These are phyloP conservation scores for Hypoxylon sp. DNA, from an alignment of 2,329 filamentous ascomycete genomes.

Conservation along the genomic window DNA sequence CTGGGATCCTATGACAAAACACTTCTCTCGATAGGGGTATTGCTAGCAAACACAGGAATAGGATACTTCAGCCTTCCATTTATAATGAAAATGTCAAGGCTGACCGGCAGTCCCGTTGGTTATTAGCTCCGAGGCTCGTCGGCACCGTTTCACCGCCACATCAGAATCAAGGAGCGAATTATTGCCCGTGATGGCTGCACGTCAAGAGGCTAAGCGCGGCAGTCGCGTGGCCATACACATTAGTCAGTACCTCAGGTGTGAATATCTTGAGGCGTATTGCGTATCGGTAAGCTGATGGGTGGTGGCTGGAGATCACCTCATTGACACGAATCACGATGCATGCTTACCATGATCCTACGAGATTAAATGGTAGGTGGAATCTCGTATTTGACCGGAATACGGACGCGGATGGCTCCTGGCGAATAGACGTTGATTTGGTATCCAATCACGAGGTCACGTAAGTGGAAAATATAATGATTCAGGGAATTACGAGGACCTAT, in stretches of 20 bases:
- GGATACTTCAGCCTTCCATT: conserved; percentile 9
- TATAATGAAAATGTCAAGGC: conserved; percentile 13
- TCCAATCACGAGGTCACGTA: conserved; percentile 4
- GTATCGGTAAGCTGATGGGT: conserved; percentile 31
- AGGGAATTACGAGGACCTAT: conserved; percentile 3
- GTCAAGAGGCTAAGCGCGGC: conserved; percentile 14
- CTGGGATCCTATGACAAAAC: neutral
- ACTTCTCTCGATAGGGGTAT: neutral
- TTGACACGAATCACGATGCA: conserved; percentile 27
- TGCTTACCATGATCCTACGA: conserved; percentile 12
- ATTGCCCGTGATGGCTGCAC: neutral
- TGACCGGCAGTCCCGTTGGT: conserved; percentile 8
- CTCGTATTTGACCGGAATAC: conserved; percentile 24
- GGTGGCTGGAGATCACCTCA: conserved; percentile 6
- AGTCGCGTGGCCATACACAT: conserved; percentile 22
- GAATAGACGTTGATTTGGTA: neutral
- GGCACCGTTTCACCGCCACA: conserved; percentile 20
- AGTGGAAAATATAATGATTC: neutral
- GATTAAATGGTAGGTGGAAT: neutral
- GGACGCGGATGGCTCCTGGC: neutral
- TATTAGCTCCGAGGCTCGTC: conserved; percentile 10
- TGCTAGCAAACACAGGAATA: neutral
- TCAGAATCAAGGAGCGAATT: neutral
- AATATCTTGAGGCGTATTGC: conserved; percentile 19
- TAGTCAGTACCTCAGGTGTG: conserved; percentile 1